A percentile compares a stretch with the other conserved stretches of the same genome.
Evolutionary conservation across 2,329 filamentous ascomycete genomes (phyloP).

Genomic region (Geosmithia flava): DNA sequence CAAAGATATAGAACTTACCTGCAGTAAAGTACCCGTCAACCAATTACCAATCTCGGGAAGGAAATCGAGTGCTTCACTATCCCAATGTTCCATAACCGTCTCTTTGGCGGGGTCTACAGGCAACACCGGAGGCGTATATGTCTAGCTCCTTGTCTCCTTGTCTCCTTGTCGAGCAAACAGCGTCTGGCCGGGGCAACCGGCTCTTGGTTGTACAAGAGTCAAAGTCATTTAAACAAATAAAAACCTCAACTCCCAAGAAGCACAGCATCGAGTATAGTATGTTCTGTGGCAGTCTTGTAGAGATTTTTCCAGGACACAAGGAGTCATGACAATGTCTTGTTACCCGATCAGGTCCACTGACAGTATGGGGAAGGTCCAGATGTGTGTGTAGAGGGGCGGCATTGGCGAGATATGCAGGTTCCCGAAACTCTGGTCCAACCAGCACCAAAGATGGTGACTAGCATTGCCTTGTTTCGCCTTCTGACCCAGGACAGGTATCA

Average conservation of each 20-base stretch:
- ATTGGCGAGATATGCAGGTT: neutral
- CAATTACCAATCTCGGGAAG: neutral
- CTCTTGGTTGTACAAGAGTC: neutral
- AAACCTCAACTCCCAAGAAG: conserved; percentile 24
- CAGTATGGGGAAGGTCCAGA: neutral
- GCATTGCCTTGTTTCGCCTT: neutral
- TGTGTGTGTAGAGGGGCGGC: neutral
- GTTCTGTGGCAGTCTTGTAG: neutral
- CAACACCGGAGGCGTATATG: neutral
- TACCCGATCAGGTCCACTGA: neutral
- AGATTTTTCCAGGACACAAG: neutral
- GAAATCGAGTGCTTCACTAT: neutral
- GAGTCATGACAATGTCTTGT: neutral
- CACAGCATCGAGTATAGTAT: conserved; percentile 14
- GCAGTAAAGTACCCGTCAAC: neutral
- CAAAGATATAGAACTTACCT: no score
- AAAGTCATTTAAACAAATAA: conserved; percentile 19
- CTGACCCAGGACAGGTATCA: neutral
- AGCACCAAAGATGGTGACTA: neutral
- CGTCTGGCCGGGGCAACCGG: neutral
- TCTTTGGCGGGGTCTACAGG: neutral
- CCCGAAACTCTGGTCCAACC: neutral
- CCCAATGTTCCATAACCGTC: neutral
- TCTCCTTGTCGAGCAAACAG: neutral
- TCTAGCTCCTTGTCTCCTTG: no score